Evolutionary conservation across 2,329 filamentous ascomycete species (phyloP).

Genomic region (Stagonosporopsis rhizophila): DNA sequence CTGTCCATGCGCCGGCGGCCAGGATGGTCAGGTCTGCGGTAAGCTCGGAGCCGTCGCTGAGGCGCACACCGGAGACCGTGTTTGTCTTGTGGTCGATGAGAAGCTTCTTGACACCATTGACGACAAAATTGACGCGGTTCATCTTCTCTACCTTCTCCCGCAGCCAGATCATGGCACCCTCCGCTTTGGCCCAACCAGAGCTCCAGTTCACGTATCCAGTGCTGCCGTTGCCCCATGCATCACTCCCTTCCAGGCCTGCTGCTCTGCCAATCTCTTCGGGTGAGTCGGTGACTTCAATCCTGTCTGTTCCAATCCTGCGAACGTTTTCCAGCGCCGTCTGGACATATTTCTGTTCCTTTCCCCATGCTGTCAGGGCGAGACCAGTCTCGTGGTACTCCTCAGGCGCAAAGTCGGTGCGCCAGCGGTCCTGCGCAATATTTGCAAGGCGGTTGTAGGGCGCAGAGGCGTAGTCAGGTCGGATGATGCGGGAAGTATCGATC

Average conservation of each 20-base stretch:
- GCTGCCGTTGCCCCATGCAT: slow-evolving; percentile 55
- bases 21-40: slow-evolving; percentile 77
- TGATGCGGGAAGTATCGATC: slow-evolving; percentile 67
- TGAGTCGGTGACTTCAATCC: slow-evolving; percentile 49
- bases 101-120: slow-evolving; percentile 57
- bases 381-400: slow-evolving; percentile 76
- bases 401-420: slow-evolving; percentile 69
- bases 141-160: slow-evolving; percentile 62
- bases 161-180: slow-evolving; percentile 71
- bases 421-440: slow-evolving; percentile 71
- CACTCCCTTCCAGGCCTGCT: slow-evolving; percentile 52
- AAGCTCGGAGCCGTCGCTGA: slow-evolving; percentile 59
- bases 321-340: slow-evolving; percentile 47
- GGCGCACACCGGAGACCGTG: slow-evolving; percentile 64
- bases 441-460: slow-evolving; percentile 78
- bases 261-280: slow-evolving; percentile 49
- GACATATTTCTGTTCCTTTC: slow-evolving; percentile 53
- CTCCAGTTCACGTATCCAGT: slow-evolving; percentile 76
- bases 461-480: slow-evolving; percentile 81
- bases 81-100: slow-evolving; percentile 47
- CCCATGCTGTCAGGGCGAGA: slow-evolving; percentile 68
- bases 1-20: slow-evolving; percentile 88
- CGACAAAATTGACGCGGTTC: slow-evolving; percentile 60
- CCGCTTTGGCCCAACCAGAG: slow-evolving; percentile 83
- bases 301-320: slow-evolving; percentile 45